Base-by-base conservation (phyloP, 371 early-diverging fungal species). In the Coemansia sp. region DNA sequence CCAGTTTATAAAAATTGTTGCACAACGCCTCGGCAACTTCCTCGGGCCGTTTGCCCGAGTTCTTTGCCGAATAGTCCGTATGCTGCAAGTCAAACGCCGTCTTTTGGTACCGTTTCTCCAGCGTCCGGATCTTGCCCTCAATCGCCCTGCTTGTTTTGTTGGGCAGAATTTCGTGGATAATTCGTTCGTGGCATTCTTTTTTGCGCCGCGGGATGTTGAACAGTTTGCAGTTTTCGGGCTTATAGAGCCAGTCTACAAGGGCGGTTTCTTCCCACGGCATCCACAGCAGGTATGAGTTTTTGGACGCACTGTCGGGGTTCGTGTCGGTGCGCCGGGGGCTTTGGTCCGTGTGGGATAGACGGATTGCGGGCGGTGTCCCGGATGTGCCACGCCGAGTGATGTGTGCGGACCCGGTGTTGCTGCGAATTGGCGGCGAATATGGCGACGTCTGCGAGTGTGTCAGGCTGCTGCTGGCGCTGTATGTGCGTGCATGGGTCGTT, bases 101-200 rank as follows among this genome's bases (percentile, higher is more conserved):
- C 51, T 65, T 64, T 24, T 51, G 65, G 24, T 76, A 76, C 11
- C 74, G 73, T 59, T 73, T 76, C 26, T 76, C 76, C 13, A 76
- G 48, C 4, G 76, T 76, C 44, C 76, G 73, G 24, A 76, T 76
- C 62, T 76, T 76, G 63, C 76, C 76, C 51, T 76, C 76, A 24
- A 76, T 76, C 3, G 76, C 68, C 3, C 76, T 72, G 46, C 76
- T 76, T 36, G 76, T 76, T 46, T 76, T 76, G 65, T 19, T 28
- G 13, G 76, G 69, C 58, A 76, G 52, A 4, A 76, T 66, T 1
- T 75, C 76, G 48, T 61, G 67, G 28, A 73, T 76, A 21, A 76
- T 76, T 32, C 68, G 68, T 63, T 76, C 76, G 23, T 76, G 76
- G 53, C 76, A 76, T 15, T 76, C 76, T 51, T 76, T 76, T 36